Conservation (phyloP, 2,329 filamentous ascomycete genomes). For the Juglanconis sp. region DNA sequence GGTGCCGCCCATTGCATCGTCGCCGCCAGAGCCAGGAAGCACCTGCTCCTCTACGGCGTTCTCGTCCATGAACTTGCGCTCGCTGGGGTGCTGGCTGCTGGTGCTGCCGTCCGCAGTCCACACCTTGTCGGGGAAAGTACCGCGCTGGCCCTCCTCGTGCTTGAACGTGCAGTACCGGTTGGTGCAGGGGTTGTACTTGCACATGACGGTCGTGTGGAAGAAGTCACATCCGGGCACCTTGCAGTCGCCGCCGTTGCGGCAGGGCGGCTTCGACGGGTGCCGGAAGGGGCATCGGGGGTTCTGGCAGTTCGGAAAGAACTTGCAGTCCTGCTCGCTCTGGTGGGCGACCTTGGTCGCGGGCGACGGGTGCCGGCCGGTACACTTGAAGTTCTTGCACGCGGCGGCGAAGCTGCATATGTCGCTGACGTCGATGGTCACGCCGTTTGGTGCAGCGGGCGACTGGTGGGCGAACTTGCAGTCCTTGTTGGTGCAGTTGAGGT, state of each 20-base stretch:
- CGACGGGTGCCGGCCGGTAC: slow-evolving; percentile 85
- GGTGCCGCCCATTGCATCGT: slow-evolving; percentile 35
- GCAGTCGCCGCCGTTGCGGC: slow-evolving; percentile 89
- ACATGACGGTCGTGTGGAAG: slow-evolving; percentile 78
- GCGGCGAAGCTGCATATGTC: slow-evolving; percentile 82
- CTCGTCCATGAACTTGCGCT: slow-evolving; percentile 82
- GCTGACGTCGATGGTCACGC: slow-evolving; percentile 71
- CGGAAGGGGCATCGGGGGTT: slow-evolving; percentile 85
- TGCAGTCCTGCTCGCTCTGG: slow-evolving; percentile 82
- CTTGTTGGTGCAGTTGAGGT: slow-evolving; percentile 80
- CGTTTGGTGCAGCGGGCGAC: slow-evolving; percentile 81
- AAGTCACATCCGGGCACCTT: slow-evolving; percentile 80
- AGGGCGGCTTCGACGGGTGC: slow-evolving; percentile 82
- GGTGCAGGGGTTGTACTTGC: slow-evolving; percentile 87
- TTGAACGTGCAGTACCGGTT: slow-evolving; percentile 87
- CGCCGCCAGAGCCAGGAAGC: slow-evolving; percentile 49
- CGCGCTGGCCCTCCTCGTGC: slow-evolving; percentile 87
- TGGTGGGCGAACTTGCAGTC: slow-evolving; percentile 94
- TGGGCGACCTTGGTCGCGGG: slow-evolving; percentile 77
- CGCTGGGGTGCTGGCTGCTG: slow-evolving; percentile 70
- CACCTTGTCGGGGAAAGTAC: slow-evolving; percentile 81
- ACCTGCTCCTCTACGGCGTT: slow-evolving; percentile 68
- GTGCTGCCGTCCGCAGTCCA: slow-evolving; percentile 71
- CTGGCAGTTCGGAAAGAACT: slow-evolving; percentile 87
- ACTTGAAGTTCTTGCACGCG: slow-evolving; percentile 95